Conservation (phyloP, 805 yeast species). For the Candida suzukii region DNA sequence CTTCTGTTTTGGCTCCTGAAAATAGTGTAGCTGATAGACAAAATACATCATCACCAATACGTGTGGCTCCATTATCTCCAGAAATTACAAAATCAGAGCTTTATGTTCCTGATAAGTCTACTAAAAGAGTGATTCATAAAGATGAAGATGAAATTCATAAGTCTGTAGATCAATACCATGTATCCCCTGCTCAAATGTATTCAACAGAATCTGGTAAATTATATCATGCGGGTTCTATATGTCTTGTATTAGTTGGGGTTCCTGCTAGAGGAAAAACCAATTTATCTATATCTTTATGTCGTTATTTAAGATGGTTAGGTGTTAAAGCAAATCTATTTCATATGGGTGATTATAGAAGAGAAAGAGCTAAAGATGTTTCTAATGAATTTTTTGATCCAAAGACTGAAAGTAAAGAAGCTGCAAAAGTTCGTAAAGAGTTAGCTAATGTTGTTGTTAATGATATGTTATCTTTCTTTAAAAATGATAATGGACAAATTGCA, state of each 20-base stretch:
- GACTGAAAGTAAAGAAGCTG: slow-evolving; percentile 39
- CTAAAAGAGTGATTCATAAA: slow-evolving; percentile 3
- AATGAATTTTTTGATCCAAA: slow-evolving; percentile 60
- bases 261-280: slow-evolving; percentile 97
- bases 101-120: no score
- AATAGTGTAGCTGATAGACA: slow-evolving; percentile 7
- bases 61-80: slow-evolving; percentile 8
- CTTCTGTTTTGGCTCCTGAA: slow-evolving; percentile 2
- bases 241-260: slow-evolving; percentile 82
- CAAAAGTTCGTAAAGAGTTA: slow-evolving; percentile 48
- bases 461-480: slow-evolving; percentile 60
- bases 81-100: slow-evolving; percentile 4
- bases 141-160: slow-evolving; percentile 62
- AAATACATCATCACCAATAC: slow-evolving; percentile 5
- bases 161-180: slow-evolving; percentile 49
- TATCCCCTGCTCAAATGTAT: slow-evolving; percentile 89
- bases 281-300: slow-evolving; percentile 81
- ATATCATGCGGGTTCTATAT: slow-evolving; percentile 92
- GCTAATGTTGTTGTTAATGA: slow-evolving; percentile 61
- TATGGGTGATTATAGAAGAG: slow-evolving; percentile 83
- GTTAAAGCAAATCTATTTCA: slow-evolving; percentile 90
- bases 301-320: slow-evolving; percentile 94
- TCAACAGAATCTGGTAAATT: slow-evolving; percentile 88
- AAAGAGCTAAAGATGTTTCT: slow-evolving; percentile 45
- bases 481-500: slow-evolving; percentile 87